Base-by-base conservation (phyloP, 139 green algal genomes). In the Chlorella sorokiniana region DNA sequence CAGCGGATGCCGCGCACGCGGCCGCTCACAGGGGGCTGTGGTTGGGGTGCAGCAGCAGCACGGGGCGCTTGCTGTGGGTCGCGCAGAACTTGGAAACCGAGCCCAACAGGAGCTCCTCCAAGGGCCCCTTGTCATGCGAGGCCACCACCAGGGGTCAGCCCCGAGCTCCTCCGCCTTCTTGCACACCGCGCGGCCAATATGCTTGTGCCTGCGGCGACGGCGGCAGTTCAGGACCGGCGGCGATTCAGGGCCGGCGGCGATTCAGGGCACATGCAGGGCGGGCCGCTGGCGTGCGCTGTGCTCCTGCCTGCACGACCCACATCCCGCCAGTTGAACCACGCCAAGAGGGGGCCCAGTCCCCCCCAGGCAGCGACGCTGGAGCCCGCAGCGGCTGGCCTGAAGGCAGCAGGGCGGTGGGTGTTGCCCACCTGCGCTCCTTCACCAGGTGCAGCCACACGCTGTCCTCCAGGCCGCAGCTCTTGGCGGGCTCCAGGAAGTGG, bases 51-150 rank as follows among this genome's bases (percentile, higher is more conserved):
- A 84, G 76, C 38, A 87, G 35, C 27, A 87, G 69, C 45, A 86
- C 52, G 4, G 79, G 80, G 23, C 56, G 79, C 64, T 69, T 89
- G 70, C 69, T 87, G 73, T 90, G 79, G 10, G 61, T 51, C 29
- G 51, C 69, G 31, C 64, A 79, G 61, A 68, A 89, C n/a, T 71
- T 67, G 61, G 76, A 79, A 14, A 82, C 79, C n/a, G 33, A 73
- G n/a, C 86, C 86, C 2, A 89, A 35, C 33, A 89, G 82, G 35
- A 90, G 68, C 35, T 72, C 45, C 76, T 83, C 69, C 8, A 81
- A 9, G 1, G 40, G 25, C 2, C 69, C 61, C 23, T 72, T 40
- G 54, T 80, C 65, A 25, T 87, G 83, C 11, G 40, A 71, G 0
- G 48, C 64, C 75, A 86, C 61, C 29, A 87, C 77, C 35, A 87